Conservation (phyloP, 192 early-diverging fungal genomes). For the Coemansia sp. region DNA sequence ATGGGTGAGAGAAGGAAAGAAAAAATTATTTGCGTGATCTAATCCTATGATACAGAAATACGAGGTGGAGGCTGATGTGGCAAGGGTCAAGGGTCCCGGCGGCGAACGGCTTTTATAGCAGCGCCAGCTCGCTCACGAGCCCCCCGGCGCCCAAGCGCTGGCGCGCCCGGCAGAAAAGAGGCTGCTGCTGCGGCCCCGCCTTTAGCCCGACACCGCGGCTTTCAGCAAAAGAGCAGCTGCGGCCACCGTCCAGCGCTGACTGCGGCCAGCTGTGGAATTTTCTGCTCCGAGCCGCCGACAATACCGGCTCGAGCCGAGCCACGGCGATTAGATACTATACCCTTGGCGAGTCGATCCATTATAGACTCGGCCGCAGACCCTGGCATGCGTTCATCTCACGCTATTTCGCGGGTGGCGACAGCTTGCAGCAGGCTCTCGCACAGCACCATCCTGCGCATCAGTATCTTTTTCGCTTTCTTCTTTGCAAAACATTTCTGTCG, state of each 20-base stretch:
- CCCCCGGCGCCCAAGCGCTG: too few species aligned
- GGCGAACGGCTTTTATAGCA: too few species aligned
- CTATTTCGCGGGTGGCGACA: background rate
- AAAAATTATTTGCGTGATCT: constrained; percentile 6
- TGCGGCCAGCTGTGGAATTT: too few species aligned
- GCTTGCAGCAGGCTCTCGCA: background rate
- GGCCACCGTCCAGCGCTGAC: too few species aligned
- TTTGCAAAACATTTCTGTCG: background rate
- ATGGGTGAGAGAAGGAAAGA: constrained; percentile 1
- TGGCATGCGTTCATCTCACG: background rate
- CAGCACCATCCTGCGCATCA: background rate
- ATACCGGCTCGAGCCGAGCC: background rate
- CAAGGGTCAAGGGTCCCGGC: background rate
- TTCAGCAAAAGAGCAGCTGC: background rate
- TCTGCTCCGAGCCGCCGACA: background rate
- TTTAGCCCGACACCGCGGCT: too few species aligned
- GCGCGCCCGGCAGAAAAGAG: too few species aligned
- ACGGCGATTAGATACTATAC: too few species aligned
- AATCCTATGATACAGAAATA: background rate
- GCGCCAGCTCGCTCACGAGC: too few species aligned
- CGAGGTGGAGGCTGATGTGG: background rate
- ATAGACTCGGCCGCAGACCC: background rate
- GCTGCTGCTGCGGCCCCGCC: background rate
- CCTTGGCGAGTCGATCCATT: background rate
- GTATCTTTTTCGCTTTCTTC: background rate